Evolutionary conservation across 2,329 filamentous ascomycete species (phyloP).

Genomic region (Cladophialophora exuberans): DNA sequence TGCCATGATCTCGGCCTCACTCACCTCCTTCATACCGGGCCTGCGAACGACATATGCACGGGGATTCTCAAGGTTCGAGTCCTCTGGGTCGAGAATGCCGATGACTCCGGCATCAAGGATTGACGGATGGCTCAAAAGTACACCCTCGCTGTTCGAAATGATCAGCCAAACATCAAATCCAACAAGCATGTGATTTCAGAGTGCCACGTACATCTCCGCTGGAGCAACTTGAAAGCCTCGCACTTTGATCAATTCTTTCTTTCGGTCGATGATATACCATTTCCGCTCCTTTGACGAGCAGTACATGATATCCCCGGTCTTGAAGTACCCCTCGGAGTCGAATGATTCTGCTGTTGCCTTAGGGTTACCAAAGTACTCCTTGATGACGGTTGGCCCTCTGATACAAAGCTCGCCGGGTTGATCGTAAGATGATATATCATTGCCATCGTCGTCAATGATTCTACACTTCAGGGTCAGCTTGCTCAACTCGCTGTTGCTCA

Average conservation of each 20-base stretch:
- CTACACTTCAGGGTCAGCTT: background rate
- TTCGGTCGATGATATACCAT: conserved; percentile 74
- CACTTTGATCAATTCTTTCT: conserved; percentile 50
- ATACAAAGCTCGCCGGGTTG: conserved; percentile 52
- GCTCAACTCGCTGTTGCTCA: background rate
- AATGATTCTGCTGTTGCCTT: conserved; percentile 36
- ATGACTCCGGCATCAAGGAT: conserved; percentile 53
- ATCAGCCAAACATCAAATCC: too few species aligned
- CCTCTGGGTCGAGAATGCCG: conserved; percentile 64
- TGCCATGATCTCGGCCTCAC: conserved; percentile 46
- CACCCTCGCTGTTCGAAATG: too few species aligned
- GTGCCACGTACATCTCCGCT: too few species aligned
- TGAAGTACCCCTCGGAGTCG: conserved; percentile 57
- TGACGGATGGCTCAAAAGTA: conserved; percentile 48
- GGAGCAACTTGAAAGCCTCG: conserved; percentile 51
- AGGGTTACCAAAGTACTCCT: conserved; percentile 42
- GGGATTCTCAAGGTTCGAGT: conserved; percentile 11
- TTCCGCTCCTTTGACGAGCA: conserved; percentile 49
- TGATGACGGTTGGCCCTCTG: conserved; percentile 42
- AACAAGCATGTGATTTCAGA: too few species aligned
- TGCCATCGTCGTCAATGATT: conserved; percentile 60
- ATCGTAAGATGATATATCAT: conserved; percentile 53
- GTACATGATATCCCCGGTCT: conserved; percentile 60
- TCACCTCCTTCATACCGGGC: conserved; percentile 40
- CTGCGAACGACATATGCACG: conserved; percentile 39